Conservation (phyloP, 768 basidiomycete species). For the Dentipellis sp. region DNA sequence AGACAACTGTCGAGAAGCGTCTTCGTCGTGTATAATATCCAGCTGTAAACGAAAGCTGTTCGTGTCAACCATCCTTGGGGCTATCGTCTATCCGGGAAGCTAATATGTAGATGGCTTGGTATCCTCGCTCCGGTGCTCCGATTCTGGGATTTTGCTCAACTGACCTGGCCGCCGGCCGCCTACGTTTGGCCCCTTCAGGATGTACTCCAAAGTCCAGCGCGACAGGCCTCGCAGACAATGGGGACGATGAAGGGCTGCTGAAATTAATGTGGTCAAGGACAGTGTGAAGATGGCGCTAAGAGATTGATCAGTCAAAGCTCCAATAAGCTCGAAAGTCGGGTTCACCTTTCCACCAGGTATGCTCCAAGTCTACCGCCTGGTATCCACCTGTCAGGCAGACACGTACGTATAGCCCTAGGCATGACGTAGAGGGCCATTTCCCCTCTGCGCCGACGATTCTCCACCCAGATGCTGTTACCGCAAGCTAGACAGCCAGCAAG, state of each 20-base stretch:
- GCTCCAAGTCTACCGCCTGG: slow-evolving; percentile 32
- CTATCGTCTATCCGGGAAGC: too few species aligned
- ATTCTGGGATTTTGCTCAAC: not conserved
- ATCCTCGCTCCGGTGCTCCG: not conserved
- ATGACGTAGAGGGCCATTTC: slow-evolving; percentile 78
- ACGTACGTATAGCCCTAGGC: slow-evolving; percentile 58
- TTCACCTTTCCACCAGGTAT: slow-evolving; percentile 47
- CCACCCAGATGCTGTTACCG: slow-evolving; percentile 72
- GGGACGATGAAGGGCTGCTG: slow-evolving; percentile 51
- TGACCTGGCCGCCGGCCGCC: slow-evolving; percentile 24
- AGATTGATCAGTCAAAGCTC: not conserved
- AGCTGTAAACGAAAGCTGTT: too few species aligned
- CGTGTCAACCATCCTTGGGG: too few species aligned
- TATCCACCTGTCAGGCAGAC: slow-evolving; percentile 47
- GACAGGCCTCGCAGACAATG: slow-evolving; percentile 65
- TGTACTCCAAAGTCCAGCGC: slow-evolving; percentile 59
- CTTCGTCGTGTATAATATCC: too few species aligned
- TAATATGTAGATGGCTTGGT: not conserved
- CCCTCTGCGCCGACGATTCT: slow-evolving; percentile 59
- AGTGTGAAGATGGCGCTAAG: slow-evolving; percentile 48
- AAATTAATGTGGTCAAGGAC: slow-evolving; percentile 58
- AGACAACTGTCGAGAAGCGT: too few species aligned
- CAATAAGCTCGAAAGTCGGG: slow-evolving; percentile 1
- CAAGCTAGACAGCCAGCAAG: slow-evolving; percentile 61
- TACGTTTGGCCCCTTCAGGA: slow-evolving; percentile 53